These are phyloP conservation scores for Elasticomyces elasticus DNA, from an alignment of 495 filamentous ascomycete genomes.

Conservation along the genomic window DNA sequence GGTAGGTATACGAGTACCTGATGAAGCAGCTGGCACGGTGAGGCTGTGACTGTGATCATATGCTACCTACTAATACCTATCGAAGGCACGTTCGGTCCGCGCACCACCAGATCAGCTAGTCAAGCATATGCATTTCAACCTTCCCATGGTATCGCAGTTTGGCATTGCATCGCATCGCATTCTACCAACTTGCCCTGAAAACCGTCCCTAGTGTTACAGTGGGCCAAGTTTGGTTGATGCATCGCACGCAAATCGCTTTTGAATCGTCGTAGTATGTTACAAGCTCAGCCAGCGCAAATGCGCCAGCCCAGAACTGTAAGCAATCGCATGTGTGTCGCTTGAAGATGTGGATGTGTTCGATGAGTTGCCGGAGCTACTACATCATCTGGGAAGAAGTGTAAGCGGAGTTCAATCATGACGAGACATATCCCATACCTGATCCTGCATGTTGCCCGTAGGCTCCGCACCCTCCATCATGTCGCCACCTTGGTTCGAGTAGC, in stretches of 20 bases:
- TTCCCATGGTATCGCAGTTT: conserved; percentile 1
- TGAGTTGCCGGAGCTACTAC: conserved; percentile 48
- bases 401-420: too few species aligned
- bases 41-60: background rate
- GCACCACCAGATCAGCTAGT: background rate
- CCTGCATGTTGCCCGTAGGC: conserved; percentile 67
- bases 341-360: background rate
- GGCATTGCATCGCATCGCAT: background rate
- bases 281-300: conserved; percentile 5
- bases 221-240: background rate
- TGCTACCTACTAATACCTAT: conserved; percentile 11
- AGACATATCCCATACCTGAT: too few species aligned
- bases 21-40: conserved; percentile 15
- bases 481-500: conserved; percentile 66
- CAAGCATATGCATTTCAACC: background rate
- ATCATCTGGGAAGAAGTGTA: too few species aligned
- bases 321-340: conserved; percentile 2
- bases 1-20: conserved; percentile 22
- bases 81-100: background rate
- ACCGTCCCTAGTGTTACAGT: conserved; percentile 6
- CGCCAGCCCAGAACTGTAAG: background rate
- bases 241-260: background rate
- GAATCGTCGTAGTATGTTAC: conserved; percentile 13
- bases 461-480: conserved; percentile 66
- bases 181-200: background rate